Evolutionary conservation across 352 stramenopile species (phyloP).

Genomic region (Globisporangium ultimum): DNA sequence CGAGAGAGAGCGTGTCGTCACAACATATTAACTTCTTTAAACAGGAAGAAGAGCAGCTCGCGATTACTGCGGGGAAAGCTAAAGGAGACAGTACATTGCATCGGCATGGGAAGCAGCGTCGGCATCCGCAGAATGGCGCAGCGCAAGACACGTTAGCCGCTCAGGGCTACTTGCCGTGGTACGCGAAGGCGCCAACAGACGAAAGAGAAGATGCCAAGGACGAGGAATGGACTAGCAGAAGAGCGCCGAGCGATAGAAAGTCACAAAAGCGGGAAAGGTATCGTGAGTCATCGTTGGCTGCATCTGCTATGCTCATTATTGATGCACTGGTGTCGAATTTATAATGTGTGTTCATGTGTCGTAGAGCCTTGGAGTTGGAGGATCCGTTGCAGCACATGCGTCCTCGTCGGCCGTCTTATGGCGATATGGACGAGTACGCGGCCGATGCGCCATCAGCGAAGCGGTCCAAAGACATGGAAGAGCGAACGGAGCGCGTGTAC

Average conservation of each 20-base stretch:
- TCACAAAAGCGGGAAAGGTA: constrained; percentile 41
- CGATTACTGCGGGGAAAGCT: neutral
- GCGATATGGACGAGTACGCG: constrained; percentile 5
- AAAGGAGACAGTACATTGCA: neutral
- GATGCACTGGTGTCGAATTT: neutral
- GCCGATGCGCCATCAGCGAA: neutral
- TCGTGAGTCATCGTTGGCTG: neutral
- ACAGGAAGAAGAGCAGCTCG: constrained; percentile 19
- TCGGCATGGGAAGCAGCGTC: neutral
- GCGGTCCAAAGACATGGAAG: constrained; percentile 7
- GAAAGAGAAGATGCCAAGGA: neutral
- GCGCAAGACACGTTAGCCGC: constrained; percentile 28
- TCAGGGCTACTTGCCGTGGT: constrained; percentile 38
- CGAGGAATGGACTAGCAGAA: neutral
- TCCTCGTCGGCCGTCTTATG: constrained; percentile 13
- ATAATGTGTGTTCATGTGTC: neutral
- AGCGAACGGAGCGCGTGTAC: constrained; percentile 12
- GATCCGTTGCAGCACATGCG: constrained; percentile 47
- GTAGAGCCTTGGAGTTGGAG: constrained; percentile 27
- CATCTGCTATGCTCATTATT: neutral
- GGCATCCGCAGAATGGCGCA: neutral
- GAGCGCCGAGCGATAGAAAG: constrained; percentile 8
- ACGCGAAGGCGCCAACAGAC: constrained; percentile 17
- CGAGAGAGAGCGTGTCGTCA: neutral
- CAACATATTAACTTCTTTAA: constrained; percentile 46